Evolutionary conservation across 352 stramenopile genomes (phyloP).

Genomic region (Ophiocytium majus): DNA sequence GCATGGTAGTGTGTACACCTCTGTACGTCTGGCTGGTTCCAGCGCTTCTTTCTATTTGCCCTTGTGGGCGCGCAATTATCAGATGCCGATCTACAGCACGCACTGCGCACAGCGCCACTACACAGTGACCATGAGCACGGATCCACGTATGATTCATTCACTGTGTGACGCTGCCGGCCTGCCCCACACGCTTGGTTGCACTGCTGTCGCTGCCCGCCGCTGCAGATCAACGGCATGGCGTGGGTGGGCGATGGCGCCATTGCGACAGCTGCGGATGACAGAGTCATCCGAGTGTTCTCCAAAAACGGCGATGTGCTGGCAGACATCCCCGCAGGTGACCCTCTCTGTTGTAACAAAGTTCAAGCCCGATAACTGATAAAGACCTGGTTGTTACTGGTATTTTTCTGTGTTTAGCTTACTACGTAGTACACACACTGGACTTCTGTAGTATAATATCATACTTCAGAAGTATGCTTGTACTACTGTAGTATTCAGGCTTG

Average conservation of each 20-base stretch:
- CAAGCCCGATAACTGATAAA: too few species aligned
- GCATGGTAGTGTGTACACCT: too few species aligned
- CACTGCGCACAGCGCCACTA: background rate
- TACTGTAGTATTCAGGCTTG: background rate
- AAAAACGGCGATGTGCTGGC: background rate
- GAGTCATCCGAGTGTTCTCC: background rate
- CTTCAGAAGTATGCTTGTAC: background rate
- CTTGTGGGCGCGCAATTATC: background rate
- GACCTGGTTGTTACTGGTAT: background rate
- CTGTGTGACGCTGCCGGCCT: too few species aligned
- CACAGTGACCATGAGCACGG: background rate
- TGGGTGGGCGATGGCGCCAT: background rate
- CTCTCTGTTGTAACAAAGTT: too few species aligned
- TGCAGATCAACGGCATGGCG: background rate
- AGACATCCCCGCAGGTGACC: background rate
- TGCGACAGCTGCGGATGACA: conserved; percentile 2
- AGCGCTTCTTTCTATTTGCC: background rate
- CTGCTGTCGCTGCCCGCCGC: background rate
- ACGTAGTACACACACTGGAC: background rate
- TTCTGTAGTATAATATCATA: background rate
- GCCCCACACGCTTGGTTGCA: too few species aligned
- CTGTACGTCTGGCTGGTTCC: background rate
- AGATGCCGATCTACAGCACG: background rate
- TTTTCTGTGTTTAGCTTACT: background rate
- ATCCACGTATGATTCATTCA: background rate